phyloP scores from a whole-genome alignment of 192 early-diverging fungal species.

The Obelidium mucronatum region DNA sequence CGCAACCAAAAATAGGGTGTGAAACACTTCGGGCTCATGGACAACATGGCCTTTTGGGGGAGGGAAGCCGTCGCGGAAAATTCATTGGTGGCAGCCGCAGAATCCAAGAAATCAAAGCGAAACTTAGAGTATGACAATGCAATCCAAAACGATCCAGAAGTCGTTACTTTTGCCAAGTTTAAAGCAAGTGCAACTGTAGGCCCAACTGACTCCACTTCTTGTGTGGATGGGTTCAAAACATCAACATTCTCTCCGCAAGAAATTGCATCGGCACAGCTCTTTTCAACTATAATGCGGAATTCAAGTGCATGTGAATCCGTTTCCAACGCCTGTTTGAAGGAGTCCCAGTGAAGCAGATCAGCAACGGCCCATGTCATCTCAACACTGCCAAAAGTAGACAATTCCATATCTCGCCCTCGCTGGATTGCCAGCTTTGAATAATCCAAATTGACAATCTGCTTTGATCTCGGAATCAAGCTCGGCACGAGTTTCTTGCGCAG shows the following conservation, averaged over 20 bases:
- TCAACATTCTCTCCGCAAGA: constrained; percentile 14
- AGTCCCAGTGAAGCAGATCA: constrained; percentile 1
- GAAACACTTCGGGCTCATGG: background rate
- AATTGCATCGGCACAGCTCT: constrained; percentile 32
- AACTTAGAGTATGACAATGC: constrained; percentile 24
- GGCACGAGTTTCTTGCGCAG: background rate
- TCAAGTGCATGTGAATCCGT: background rate
- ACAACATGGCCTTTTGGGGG: background rate
- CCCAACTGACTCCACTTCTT: background rate
- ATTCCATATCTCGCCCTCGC: background rate
- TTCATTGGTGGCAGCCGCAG: background rate
- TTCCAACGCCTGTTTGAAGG: background rate
- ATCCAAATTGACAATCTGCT: constrained; percentile 13
- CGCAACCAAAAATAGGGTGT: background rate
- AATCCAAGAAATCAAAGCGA: constrained; percentile 23
- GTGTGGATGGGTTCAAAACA: background rate
- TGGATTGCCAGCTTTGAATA: constrained; percentile 20
- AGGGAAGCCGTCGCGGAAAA: background rate
- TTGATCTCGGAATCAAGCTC: background rate
- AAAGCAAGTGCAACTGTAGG: constrained; percentile 5
- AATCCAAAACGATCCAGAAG: background rate
- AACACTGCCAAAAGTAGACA: background rate
- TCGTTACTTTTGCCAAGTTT: background rate
- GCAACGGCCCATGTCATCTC: constrained; percentile 10
- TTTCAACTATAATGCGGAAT: constrained; percentile 12